Evolutionary conservation across 352 stramenopile genomes (phyloP), one percentile per base, ranked within the genome.

Genomic region (Pythium grandisporangium): DNA sequence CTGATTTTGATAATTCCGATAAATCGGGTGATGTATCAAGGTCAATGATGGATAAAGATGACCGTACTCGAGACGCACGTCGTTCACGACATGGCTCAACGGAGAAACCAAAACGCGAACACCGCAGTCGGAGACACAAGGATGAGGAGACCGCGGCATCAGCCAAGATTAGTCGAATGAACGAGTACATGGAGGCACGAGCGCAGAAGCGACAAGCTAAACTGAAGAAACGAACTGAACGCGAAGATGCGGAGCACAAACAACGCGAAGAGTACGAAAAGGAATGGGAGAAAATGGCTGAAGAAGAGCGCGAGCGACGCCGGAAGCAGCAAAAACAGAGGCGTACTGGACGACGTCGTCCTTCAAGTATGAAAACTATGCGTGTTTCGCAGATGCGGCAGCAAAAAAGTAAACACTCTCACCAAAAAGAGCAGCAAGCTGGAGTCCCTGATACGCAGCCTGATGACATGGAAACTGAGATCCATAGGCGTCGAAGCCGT

Each of bases 271-370:
- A 88, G 22, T 93, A 91, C 55, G 80, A 93, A 42, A 84, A 87
- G 21, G 80, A 93, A 39, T 93, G 80, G 80, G 77, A 90, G 39
- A 71, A 84, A n/a, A 83, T 93, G 67, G 80, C 80, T 13, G 74
- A 91, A 55, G 80, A 93, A 56, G 78, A 90, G 45, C 70, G 69
- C 4, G 80, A 93, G 46, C 64, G 78, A 2, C 86, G 86, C 41
- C 70, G 72, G 12, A 90, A 88, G 47, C 78, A 90, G 39, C 77
- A 91, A 35, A 67, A 86, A 48, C 35, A 67, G n/a, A 52, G 77
- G 3, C 72, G 75, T 7, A 84, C 66, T 30, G 68, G 70, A 19
- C 78, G 70, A 19, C 61, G 79, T 26, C 68, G 80, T 20, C 80
- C 80, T 6, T 73, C 73, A 13, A 90, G 77, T 37, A 81, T 86